Base-by-base conservation (phyloP, 345 rosid genomes). In the Euphorbia lathyris region DNA sequence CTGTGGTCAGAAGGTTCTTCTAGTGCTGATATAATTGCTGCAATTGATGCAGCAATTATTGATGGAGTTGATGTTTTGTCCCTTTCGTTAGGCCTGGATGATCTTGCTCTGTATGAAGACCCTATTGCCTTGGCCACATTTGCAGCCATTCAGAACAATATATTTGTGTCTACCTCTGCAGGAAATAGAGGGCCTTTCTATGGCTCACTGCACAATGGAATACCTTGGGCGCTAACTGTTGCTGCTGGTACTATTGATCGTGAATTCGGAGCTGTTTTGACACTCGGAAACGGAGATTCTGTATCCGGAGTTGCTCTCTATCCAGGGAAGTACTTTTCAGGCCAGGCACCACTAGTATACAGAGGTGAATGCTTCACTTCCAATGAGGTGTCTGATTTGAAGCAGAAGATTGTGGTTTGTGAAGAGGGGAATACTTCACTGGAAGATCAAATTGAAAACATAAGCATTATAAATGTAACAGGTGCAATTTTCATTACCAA, bases 401-500 rank as follows among this genome's bases (percentile, higher is more conserved):
- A 67, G 53, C 13, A 48, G 32, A 80, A 70, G n/a, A 75, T 87
- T 50, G 83, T 83, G 7, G 86, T 83, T 29, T 87, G 92, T 26
- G 69, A 77, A 40, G 89, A 78, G 69, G 63, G 47, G 65, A 63
- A 55, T 17, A 71, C 40, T 3, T 73, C 64, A 12, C 9, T 80
- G 5, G 57, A 66, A 8, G 57, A 72, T 57, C 88, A 82, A 68
- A n/a, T 71, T 14, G 58, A 66, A n/a, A 71, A 74, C 66, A 47
- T 84, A 48, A 43, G 45, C 2, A 68, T 81, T 19, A 51, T 51
- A 0, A 73, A 74, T 26, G 74, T 76, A 7, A 64, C 70, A 1
- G 88, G 77, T 9, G 86, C 75, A 27, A 59, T 84, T 20, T 86
- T 86, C 76, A 84, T 86, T 67, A 72, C 87, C 14, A 77, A 81